These are phyloP conservation scores for Coemansia asiatica DNA, from an alignment of 192 early-diverging fungal genomes.

Conservation along the genomic window DNA sequence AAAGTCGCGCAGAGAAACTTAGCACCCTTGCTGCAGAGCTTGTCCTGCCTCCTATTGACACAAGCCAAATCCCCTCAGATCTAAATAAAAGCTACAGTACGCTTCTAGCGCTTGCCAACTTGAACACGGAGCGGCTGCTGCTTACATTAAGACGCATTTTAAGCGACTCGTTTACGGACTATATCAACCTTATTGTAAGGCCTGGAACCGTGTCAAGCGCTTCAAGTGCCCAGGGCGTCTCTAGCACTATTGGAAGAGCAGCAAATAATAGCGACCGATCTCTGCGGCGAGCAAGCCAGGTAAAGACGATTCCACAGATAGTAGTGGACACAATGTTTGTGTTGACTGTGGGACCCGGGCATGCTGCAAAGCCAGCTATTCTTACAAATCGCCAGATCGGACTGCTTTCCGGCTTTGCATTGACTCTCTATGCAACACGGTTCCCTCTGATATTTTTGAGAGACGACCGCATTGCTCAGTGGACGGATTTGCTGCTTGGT, in stretches of 20 bases:
- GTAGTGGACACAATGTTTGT: conserved; percentile 41
- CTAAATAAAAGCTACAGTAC: conserved; percentile 18
- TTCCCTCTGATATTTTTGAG: conserved; percentile 45
- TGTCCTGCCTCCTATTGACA: conserved; percentile 31
- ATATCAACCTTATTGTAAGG: conserved; percentile 47
- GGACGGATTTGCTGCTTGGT: conserved; percentile 29
- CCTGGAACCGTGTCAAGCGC: conserved; percentile 7
- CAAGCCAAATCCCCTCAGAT: background rate
- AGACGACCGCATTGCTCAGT: conserved; percentile 29
- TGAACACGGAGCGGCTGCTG: conserved; percentile 34
- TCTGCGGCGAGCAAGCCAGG: conserved; percentile 48
- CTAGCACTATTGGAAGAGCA: background rate
- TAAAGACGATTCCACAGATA: conserved; percentile 47
- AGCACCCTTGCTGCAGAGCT: conserved; percentile 35
- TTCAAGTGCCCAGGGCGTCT: background rate
- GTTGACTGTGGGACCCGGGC: conserved; percentile 11
- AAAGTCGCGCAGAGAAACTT: conserved; percentile 36
- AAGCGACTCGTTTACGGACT: conserved; percentile 37
- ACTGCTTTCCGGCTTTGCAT: conserved; percentile 38
- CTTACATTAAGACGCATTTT: conserved; percentile 31
- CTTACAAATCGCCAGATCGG: conserved; percentile 36
- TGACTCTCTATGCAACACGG: conserved; percentile 43
- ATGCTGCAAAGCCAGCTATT: background rate
- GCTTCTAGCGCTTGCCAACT: conserved; percentile 25
- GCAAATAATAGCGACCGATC: conserved; percentile 27